Conservation (phyloP, 495 filamentous ascomycete genomes). For the Tuber brumale region DNA sequence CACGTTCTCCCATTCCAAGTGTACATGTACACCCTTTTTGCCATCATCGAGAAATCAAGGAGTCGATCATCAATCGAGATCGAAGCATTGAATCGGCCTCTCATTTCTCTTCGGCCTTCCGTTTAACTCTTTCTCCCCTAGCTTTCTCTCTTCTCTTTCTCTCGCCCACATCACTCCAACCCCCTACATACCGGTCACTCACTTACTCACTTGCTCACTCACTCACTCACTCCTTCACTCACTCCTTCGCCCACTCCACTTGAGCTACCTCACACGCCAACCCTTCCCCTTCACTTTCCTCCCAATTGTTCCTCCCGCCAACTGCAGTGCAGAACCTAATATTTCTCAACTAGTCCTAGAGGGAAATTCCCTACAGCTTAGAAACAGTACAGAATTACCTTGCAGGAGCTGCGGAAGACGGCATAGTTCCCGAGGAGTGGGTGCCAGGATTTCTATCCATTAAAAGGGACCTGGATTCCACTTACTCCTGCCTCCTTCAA, state of each 20-base stretch:
- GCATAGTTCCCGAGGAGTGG: constrained; percentile 28
- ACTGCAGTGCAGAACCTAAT: constrained; percentile 3
- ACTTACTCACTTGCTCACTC: not conserved
- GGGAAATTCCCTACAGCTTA: constrained; percentile 1
- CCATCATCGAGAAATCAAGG: constrained; percentile 27
- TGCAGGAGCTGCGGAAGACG: constrained; percentile 24
- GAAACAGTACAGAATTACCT: constrained; percentile 2
- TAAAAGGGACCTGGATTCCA: constrained; percentile 28
- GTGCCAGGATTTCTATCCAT: constrained; percentile 32
- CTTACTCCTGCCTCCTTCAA: constrained; percentile 27
- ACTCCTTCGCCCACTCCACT: not conserved
- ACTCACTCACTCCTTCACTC: not conserved
- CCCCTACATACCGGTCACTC: not conserved
- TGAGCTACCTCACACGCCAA: constrained; percentile 1
- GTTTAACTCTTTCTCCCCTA: constrained; percentile 18
- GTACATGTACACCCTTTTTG: constrained; percentile 16
- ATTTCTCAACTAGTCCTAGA: not conserved
- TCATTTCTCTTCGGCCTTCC: constrained; percentile 28
- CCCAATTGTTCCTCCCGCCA: not conserved
- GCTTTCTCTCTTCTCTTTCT: constrained; percentile 5
- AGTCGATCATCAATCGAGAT: constrained; percentile 39
- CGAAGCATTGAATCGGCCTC: constrained; percentile 34
- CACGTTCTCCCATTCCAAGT: constrained; percentile 18
- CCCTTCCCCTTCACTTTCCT: not conserved
- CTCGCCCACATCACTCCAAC: constrained; percentile 4